Percentiles rank a stretch among this genome's conserved stretches.
phyloP scores from a whole-genome alignment of 169 alveolate genomes.

The Plasmodium reichenowi region DNA sequence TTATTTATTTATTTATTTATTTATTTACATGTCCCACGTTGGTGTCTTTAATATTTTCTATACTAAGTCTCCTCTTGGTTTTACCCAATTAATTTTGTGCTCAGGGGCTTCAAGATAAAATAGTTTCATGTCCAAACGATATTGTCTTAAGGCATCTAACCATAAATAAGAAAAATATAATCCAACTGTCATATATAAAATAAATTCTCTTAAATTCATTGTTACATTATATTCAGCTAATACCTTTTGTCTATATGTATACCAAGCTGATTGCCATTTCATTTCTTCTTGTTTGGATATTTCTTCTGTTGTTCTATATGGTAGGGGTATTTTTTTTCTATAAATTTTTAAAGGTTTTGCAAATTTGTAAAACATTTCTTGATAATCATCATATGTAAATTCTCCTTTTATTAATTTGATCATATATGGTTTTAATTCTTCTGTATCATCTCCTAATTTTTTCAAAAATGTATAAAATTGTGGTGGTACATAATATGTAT shows the following conservation, averaged over 20 bases:
- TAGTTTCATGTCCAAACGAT: constrained; percentile 90
- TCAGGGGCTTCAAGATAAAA: constrained; percentile 93
- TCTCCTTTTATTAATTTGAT: constrained; percentile 87
- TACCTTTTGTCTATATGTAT: constrained; percentile 89
- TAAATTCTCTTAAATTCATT: constrained; percentile 84
- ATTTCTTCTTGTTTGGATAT: constrained; percentile 82
- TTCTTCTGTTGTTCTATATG: constrained; percentile 90
- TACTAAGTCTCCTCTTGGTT: constrained; percentile 91
- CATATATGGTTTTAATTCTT: constrained; percentile 90
- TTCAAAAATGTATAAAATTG: constrained; percentile 92
- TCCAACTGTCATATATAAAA: constrained; percentile 86
- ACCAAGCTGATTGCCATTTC: constrained; percentile 92
- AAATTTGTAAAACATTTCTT: constrained; percentile 92
- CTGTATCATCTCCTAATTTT: constrained; percentile 93
- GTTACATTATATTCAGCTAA: constrained; percentile 87
- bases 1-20: no score
- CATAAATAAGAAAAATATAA: constrained; percentile 85
- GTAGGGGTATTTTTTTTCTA: constrained; percentile 90
- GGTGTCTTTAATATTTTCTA: neutral
- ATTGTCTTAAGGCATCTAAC: constrained; percentile 83
- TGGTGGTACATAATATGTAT: constrained; percentile 91
- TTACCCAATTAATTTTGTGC: constrained; percentile 92
- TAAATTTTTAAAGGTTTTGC: constrained; percentile 91
- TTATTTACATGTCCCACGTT: no score
- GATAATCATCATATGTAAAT: constrained; percentile 91